Evolutionary conservation across 2,329 filamentous ascomycete species (phyloP), one percentile per base, ranked within the genome.

Genomic region (Trichoderma pleuroti): DNA sequence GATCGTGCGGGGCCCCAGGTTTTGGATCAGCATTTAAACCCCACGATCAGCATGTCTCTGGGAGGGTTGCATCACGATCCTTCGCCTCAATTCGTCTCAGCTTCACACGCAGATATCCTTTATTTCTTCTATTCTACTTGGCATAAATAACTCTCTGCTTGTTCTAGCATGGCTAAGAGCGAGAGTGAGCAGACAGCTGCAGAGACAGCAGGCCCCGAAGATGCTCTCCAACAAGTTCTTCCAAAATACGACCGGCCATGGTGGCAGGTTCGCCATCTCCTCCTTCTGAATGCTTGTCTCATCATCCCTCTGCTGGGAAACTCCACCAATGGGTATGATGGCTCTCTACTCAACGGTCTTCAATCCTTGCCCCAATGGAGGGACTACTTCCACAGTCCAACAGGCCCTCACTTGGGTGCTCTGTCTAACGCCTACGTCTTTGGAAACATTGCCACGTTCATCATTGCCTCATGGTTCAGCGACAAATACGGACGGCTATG

Each of bases 311-410:
- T 68, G 2, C 11, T 59, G 32, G 24, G 36, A 12, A 49, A 28
- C 7, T 56, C 63, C 26, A 49, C 85, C 5, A 84, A 82, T 70
- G 84, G 26, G n/a, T 65, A 85, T 65, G 84, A 86, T 74, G 83
- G 83, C 4, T 82, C 81, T 21, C 84, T 86, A 80, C 84, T 86
- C 80, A 86, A 86, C 72, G 82, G 81, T 6, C 73, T 86, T 0
- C 84, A 86, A 72, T 78, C 81, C 0, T 75, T 84, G 0, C 74
- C 78, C 0, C 77, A 80, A 18, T 84, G 82, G 82, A 77, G 83
- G 42, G 77, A 79, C 14, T 84, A 78, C 68, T 81, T 82, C 32
- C 74, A 76, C 30, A 77, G 78, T 42, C 81, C 80, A 0, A 73
- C 75, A 5, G 78, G 80, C 74, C 78, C 5, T 75, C 76, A 6